Base-by-base conservation (phyloP, 495 filamentous ascomycete genomes). In the Peziza echinospora region DNA sequence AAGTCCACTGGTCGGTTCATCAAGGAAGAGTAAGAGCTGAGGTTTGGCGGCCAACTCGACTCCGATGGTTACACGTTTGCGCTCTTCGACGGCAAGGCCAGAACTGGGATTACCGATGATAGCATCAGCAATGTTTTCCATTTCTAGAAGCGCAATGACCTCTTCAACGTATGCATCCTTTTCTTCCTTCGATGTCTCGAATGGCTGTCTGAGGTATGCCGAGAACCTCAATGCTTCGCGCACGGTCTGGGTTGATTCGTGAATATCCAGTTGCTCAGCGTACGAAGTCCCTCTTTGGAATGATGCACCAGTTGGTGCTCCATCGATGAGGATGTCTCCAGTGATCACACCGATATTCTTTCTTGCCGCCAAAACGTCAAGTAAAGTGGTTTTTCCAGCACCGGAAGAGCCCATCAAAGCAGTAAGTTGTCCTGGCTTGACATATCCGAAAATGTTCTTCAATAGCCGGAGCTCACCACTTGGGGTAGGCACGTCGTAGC, bases 21-120 rank as follows among this genome's bases (percentile, higher is more conserved):
- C 85, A 11, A 93, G 63, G 64, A 93, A 93, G 8, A 93, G 68
- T 0, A 93, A 68, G 2, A 93, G 71, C 50, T 86, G 71, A 0
- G 86, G 86, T 55, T 85, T 85, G 6, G 83, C 80, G 3, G 82
- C 84, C 10, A 91, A 67, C 57, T 92, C 84, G 22, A 92, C 82
- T 21, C 81, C 85, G 46, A 93, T 93, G 0, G 84, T 92, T 3
- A 92, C 80, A 24, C 82, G 76, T 63, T 93, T 93, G 4, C 85
- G 67, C 58, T 92, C 79, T 56, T 92, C 85, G n/a, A 91, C 81
- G 5, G 81, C 82, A 21, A 93, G 68, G n/a, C 86, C 85, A 10
- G 67, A 69, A 47, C 79, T 78, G 0, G 75, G 75, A 1, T 71
- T 69, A 4, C 85, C 85, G 45, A 93, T 85, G 28, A 87, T 79